These are phyloP conservation scores for Patellifolia procumbens DNA, from an alignment of 179 eudicot species.

Conservation along the genomic window DNA sequence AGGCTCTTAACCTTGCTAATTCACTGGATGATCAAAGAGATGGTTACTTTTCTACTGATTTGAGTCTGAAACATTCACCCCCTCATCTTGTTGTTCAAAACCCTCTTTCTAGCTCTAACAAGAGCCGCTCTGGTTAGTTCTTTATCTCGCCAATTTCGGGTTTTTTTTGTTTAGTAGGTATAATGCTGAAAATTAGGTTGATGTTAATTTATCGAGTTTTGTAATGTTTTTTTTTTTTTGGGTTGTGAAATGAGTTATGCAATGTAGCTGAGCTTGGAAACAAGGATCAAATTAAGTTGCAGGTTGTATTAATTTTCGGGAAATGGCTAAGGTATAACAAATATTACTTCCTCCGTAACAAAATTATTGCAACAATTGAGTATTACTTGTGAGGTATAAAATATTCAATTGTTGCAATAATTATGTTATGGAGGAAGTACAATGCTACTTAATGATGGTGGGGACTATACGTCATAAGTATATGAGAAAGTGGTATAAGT, in stretches of 20 bases:
- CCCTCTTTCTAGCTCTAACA: constrained; percentile 51
- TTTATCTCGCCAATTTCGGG: not conserved
- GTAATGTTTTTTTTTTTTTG: not conserved
- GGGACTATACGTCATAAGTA: too few species aligned
- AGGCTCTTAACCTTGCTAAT: constrained; percentile 85
- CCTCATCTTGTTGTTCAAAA: constrained; percentile 83
- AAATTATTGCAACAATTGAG: too few species aligned
- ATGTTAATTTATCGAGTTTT: not conserved
- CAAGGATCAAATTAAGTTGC: too few species aligned
- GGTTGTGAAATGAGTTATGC: not conserved
- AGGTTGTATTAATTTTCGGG: too few species aligned
- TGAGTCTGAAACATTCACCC: constrained; percentile 52
- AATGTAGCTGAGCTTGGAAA: too few species aligned
- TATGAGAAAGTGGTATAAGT: too few species aligned
- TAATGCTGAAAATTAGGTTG: not conserved
- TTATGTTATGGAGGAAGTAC: too few species aligned
- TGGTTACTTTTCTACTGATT: constrained; percentile 57
- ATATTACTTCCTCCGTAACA: too few species aligned
- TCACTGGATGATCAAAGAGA: constrained; percentile 85
- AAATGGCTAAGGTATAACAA: too few species aligned
- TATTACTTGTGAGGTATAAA: too few species aligned
- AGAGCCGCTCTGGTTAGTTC: constrained; percentile 65
- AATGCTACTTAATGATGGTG: too few species aligned
- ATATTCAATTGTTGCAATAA: too few species aligned
- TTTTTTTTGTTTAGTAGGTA: not conserved